Percentiles rank a stretch among this genome's conserved stretches.
Evolutionary conservation across 306 rosid genomes (phyloP).

Genomic region (Rosa persica): DNA sequence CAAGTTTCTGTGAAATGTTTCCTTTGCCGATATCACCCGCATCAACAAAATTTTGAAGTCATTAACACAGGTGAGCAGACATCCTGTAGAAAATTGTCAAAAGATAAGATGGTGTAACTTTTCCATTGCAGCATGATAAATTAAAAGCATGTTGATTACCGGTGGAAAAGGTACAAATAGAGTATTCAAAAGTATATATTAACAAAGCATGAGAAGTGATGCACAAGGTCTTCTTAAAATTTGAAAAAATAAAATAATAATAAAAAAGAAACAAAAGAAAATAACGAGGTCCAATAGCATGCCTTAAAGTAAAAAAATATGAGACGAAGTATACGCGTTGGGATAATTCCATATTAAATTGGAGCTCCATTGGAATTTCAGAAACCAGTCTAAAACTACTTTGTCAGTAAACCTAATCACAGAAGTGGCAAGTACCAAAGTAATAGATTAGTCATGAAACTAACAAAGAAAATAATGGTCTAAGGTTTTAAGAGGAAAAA

Average conservation of each 20-base stretch:
- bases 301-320: background rate
- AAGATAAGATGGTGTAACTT: conserved; percentile 18
- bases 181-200: background rate
- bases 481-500: no score
- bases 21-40: conserved; percentile 44
- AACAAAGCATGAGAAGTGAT: background rate
- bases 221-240: background rate
- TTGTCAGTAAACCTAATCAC: background rate
- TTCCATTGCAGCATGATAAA: conserved; percentile 16
- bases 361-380: conserved; percentile 8
- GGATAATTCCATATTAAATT: background rate
- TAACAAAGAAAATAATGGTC: background rate
- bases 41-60: conserved; percentile 58
- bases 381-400: background rate
- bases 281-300: background rate
- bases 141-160: background rate
- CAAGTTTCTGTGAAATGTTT: conserved; percentile 33
- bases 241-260: background rate
- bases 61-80: conserved; percentile 64
- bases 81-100: conserved; percentile 53
- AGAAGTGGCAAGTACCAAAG: background rate
- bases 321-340: background rate
- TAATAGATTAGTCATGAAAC: background rate
- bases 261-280: no score
- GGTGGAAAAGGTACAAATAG: background rate